Base-by-base conservation (phyloP, 140 eudicot genomes). In the Erigeron philadelphicus region DNA sequence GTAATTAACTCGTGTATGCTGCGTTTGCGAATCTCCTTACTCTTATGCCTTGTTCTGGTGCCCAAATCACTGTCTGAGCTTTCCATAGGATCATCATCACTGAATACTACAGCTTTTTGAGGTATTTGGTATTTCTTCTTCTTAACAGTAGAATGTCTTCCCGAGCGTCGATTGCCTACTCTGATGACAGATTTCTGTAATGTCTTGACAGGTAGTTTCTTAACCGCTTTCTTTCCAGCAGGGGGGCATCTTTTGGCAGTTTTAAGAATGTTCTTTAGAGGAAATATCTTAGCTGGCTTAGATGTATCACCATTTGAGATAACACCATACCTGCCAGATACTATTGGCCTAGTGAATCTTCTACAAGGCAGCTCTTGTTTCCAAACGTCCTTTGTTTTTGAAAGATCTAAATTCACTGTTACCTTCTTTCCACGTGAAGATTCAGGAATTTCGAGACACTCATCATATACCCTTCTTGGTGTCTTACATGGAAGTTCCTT, bases 291-390 rank as follows among this genome's bases (percentile, higher is more conserved):
- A 17, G 83, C 81, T 12, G 91, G 89, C 72, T 79, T 85, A 66
- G 82, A 78, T 44, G 83, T 71, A 72, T 83, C 80, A 38, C 84
- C 82, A 70, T 83, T 82, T 49, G 87, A 83, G 73, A 88, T 88
- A 69, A 85, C 70, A 12, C 95, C 95, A 81, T 81, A 88, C 80
- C 65, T 81, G 61, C 92, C 92, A 61, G 83, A 76, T 35, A 85
- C 86, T 53, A 84, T 45, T 67, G 95, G 95, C 61, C 79, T 88
- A 35, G 52, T 45, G 56, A 70, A 54, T 46, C 80, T 56, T 64
- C 75, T 75, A 54, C 66, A 42, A 13, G 63, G 45, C 50, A 56
- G 21, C n/a, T 73, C 81, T 67, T 68, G 79, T 59, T 66, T 46
- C 68, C 75, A 61, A n/a, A 60, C 21, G 0, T 65, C 42, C 69